Percentiles rank a stretch among this genome's conserved stretches.
Conservation (phyloP, 441 rosid species). For the Sinapis alba region DNA sequence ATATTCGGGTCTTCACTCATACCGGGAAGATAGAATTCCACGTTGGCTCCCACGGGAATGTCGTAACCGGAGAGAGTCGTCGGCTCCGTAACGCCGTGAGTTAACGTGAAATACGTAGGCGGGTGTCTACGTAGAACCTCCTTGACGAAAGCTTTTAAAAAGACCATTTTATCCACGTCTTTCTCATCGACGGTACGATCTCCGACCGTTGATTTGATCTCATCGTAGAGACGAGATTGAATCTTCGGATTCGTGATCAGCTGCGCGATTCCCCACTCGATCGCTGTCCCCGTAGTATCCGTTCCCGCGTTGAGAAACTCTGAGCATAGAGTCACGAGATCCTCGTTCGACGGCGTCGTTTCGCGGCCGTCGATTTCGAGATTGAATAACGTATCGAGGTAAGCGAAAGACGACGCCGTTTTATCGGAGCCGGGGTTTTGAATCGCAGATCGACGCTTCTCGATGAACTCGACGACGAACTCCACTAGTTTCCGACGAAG, state of each 20-base stretch:
- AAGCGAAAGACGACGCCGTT: conserved; percentile 60
- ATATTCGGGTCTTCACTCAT: conserved; percentile 57
- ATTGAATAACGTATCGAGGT: conserved; percentile 73
- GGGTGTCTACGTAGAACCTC: conserved; percentile 77
- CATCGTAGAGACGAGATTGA: conserved; percentile 59
- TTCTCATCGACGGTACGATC: conserved; percentile 58
- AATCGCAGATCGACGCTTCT: conserved; percentile 49
- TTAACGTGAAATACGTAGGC: conserved; percentile 67
- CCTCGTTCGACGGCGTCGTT: conserved; percentile 56
- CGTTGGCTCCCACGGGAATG: conserved; percentile 54
- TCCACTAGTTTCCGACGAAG: conserved; percentile 61
- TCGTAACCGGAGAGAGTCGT: conserved; percentile 69
- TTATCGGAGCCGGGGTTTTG: conserved; percentile 47
- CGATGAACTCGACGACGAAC: conserved; percentile 53
- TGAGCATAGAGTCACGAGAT: conserved; percentile 77
- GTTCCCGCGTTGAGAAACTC: conserved; percentile 85
- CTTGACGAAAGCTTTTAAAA: conserved; percentile 62
- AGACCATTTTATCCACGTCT: conserved; percentile 59
- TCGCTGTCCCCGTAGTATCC: conserved; percentile 43
- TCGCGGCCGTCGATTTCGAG: conserved; percentile 57
- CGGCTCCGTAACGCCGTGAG: conserved; percentile 67
- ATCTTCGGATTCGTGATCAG: conserved; percentile 61
- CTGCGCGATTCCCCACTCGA: conserved; percentile 82
- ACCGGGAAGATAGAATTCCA: conserved; percentile 57
- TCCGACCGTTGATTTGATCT: conserved; percentile 53